These are phyloP conservation scores for Scutellaria baicalensis DNA, from an alignment of 257 asterid species.

Conservation along the genomic window DNA sequence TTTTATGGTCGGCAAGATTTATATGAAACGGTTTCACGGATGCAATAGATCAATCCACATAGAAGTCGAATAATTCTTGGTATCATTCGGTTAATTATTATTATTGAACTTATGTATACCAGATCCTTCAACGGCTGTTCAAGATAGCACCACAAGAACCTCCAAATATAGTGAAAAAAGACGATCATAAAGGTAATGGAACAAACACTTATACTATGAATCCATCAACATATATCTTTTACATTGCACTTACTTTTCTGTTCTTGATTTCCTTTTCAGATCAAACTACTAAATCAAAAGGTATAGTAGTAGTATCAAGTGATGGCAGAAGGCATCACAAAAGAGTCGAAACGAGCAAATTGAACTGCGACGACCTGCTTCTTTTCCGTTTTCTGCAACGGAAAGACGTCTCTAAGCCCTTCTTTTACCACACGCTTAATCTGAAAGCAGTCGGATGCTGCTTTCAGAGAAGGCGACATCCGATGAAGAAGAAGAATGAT, in stretches of 20 bases:
- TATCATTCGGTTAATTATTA: neutral
- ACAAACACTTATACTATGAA: neutral
- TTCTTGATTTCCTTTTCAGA: slow-evolving; percentile 12
- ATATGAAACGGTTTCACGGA: too few relatives aligned
- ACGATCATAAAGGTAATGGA: slow-evolving; percentile 16
- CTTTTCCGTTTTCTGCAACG: slow-evolving; percentile 14
- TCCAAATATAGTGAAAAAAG: slow-evolving; percentile 17
- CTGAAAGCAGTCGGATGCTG: slow-evolving; percentile 26
- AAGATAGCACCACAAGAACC: slow-evolving; percentile 28
- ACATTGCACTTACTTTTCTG: neutral
- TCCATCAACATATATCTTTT: neutral
- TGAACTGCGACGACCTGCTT: slow-evolving; percentile 27
- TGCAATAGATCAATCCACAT: slow-evolving; percentile 15
- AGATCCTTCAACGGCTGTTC: slow-evolving; percentile 52
- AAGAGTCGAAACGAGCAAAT: slow-evolving; percentile 16
- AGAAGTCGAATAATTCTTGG: slow-evolving; percentile 7
- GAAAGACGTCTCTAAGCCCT: slow-evolving; percentile 40
- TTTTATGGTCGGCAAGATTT: too few relatives aligned
- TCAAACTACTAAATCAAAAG: neutral
- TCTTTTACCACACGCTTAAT: slow-evolving; percentile 36
- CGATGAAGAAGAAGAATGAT: slow-evolving; percentile 46
- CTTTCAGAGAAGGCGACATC: slow-evolving; percentile 17
- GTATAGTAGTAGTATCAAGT: neutral
- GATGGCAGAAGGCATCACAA: slow-evolving; percentile 1
- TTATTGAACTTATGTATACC: neutral